Evolutionary conservation across 176 grass and related monocot genomes (phyloP), one percentile per base, ranked within the genome.

Genomic region (Eragrostis curvula): DNA sequence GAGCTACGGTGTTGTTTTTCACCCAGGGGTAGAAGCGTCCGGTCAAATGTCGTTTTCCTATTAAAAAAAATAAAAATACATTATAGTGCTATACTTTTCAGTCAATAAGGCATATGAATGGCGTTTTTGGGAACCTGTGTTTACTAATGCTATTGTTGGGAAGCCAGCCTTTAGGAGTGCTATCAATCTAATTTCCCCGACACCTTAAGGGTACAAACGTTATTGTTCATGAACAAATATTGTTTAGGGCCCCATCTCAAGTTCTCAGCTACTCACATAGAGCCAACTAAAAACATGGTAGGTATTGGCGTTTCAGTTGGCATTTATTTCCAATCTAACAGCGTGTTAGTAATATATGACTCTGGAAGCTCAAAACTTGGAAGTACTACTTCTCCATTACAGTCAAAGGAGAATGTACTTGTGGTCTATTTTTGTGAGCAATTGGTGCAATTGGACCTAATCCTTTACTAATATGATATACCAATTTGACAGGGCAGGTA

Each of bases 211-310:
- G 23, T 86, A 80, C 76, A 66, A 12, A 44, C 16, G 17, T 79
- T 46, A 60, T 14, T 73, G 76, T 66, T 73, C 57, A 65, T 73
- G 57, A 61, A 86, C 75, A 79, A 45, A 12, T 17, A 44, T 45
- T 56, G 36, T 30, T 76, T 46, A 65, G 32, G 84, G 75, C 7
- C 75, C 75, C 84, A 79, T 71, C 45, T 43, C 84, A 65, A 64
- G 48, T 64, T 51, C 56, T 63, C 36, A 79, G 53, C 71, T 79
- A 64, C 75, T 79, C 46, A 16, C 57, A 30, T 51, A 71, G 66
- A 71, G 46, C 84, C 57, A 79, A 72, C 66, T 42, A 63, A 40
- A 44, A n/a, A 16, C 30, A 16, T 63, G 67, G 75, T 72, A 55
- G 75, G 75, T 73, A 66, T 49, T 72, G 71, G 8, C 46, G 67